Evolutionary conservation across 1,139 yeast genomes (phyloP).

Genomic region (Meyerozyma smithsonii): DNA sequence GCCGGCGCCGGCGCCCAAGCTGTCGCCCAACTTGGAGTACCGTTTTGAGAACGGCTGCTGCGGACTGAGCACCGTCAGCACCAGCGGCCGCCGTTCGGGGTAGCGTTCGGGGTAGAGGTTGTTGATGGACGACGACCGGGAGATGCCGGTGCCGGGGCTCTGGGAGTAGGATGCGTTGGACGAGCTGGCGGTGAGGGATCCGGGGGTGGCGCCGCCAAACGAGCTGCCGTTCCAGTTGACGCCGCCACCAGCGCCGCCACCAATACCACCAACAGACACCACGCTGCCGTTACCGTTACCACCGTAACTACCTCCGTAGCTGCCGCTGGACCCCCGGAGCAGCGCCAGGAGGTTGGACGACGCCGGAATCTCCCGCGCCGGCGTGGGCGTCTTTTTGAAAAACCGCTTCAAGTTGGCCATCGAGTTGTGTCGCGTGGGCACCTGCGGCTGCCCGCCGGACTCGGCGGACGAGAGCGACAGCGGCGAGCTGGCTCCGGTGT

Average conservation of each 20-base stretch:
- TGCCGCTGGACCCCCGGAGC: conserved; percentile 22
- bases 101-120: conserved; percentile 32
- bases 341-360: conserved; percentile 39
- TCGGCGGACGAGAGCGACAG: conserved; percentile 37
- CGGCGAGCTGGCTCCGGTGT: conserved; percentile 31
- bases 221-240: conserved; percentile 4
- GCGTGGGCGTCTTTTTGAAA: conserved; percentile 45
- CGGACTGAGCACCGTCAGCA: conserved; percentile 22
- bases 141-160: conserved; percentile 24
- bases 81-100: conserved; percentile 37
- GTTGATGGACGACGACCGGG: conserved; percentile 23
- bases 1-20: conserved; percentile 94
- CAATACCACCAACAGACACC: conserved; percentile 12
- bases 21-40: conserved; percentile 80
- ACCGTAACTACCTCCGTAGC: conserved; percentile 2
- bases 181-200: conserved; percentile 20
- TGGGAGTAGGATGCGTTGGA: conserved; percentile 31
- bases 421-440: conserved; percentile 53
- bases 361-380: conserved; percentile 23
- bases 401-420: conserved; percentile 69
- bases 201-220: background rate
- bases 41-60: conserved; percentile 62
- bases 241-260: conserved; percentile 16
- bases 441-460: conserved; percentile 14
- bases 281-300: conserved; percentile 9